A percentile compares a stretch with the other conserved stretches of the same genome.
Conservation (phyloP, 768 basidiomycete genomes). For the Galerina marginata region DNA sequence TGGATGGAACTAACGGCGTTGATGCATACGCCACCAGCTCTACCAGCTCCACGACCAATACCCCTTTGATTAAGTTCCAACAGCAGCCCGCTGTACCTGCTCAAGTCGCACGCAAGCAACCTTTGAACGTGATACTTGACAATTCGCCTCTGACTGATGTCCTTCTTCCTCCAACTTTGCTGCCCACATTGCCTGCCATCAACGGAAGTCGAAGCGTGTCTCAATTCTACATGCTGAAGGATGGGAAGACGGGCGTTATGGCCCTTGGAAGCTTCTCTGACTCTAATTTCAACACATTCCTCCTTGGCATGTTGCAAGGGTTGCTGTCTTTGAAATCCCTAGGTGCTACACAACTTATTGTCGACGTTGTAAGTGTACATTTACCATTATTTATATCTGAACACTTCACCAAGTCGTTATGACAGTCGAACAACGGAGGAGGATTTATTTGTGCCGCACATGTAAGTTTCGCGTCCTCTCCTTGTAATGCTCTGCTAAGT, state of each 20-base stretch:
- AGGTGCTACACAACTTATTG: constrained; percentile 60
- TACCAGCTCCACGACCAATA: constrained; percentile 16
- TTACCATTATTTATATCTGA: not conserved
- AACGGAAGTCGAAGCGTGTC: constrained; percentile 54
- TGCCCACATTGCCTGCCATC: constrained; percentile 43
- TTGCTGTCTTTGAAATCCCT: constrained; percentile 51
- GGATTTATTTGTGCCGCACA: constrained; percentile 66
- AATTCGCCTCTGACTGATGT: constrained; percentile 49
- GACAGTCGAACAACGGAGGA: constrained; percentile 55
- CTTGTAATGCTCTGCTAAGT: not conserved
- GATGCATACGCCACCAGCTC: constrained; percentile 34
- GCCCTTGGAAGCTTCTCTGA: constrained; percentile 66
- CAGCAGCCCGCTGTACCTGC: constrained; percentile 43
- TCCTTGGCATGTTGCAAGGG: constrained; percentile 51
- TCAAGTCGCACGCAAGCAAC: constrained; percentile 38
- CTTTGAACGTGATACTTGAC: constrained; percentile 57
- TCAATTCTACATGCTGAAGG: constrained; percentile 59
- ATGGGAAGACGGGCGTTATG: constrained; percentile 60
- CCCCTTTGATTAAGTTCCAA: constrained; percentile 42
- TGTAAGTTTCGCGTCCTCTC: constrained; percentile 38
- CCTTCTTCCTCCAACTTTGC: constrained; percentile 42
- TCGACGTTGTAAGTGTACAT: constrained; percentile 56
- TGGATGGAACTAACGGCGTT: constrained; percentile 53
- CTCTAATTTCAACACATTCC: constrained; percentile 43
- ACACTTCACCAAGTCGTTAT: not conserved